Evolutionary conservation across 2,329 filamentous ascomycete species (phyloP).

Genomic region (Ophiostoma quercus): DNA sequence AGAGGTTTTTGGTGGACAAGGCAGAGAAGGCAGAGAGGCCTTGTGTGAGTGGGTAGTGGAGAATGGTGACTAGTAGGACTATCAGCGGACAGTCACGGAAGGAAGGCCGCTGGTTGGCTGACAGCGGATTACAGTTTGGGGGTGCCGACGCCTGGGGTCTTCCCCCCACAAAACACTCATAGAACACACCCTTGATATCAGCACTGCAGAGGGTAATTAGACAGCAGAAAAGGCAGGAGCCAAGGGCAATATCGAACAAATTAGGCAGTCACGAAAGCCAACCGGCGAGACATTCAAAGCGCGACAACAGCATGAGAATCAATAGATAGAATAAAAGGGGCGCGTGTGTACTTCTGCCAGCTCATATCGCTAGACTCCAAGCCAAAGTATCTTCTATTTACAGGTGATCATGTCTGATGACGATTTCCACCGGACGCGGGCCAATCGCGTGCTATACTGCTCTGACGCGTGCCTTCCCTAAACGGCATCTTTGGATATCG

Average conservation of each 20-base stretch:
- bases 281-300: not conserved
- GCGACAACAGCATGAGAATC: not conserved
- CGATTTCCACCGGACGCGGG: not conserved
- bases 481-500: not conserved
- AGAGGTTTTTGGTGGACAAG: not conserved
- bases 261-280: not conserved
- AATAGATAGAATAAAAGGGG: not conserved
- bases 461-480: constrained; percentile 15
- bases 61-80: not conserved
- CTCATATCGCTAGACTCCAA: not conserved
- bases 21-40: not conserved
- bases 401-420: not conserved
- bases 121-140: not conserved
- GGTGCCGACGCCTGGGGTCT: not conserved
- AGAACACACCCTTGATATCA: not conserved
- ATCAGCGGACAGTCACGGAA: constrained; percentile 14
- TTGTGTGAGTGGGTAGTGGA: constrained; percentile 6
- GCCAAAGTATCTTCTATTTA: not conserved
- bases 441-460: not conserved
- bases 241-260: not conserved
- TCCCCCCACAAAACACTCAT: not conserved
- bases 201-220: not conserved
- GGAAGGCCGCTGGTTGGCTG: constrained; percentile 19
- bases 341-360: not conserved
- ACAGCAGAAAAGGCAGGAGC: not conserved